Base-by-base conservation (phyloP, 768 basidiomycete species). In the Lactarius sp. region DNA sequence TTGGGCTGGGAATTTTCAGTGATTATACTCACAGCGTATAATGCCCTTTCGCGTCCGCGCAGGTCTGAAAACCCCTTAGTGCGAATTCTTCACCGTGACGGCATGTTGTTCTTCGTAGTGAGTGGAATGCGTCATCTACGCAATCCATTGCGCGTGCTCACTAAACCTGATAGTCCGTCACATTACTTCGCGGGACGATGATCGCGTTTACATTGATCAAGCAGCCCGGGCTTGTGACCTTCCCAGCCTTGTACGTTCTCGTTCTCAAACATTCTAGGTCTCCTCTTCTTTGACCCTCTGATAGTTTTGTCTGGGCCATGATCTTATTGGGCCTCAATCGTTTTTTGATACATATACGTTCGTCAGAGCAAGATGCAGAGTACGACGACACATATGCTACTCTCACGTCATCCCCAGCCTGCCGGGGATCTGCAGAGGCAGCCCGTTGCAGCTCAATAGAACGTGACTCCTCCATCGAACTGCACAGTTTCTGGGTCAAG, bases 41-140 rank as follows among this genome's bases (percentile, higher is more conserved):
- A 77, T 62, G 76, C 76, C 1, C 61, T 77, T 20, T 74, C 74
- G 41, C 68, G 72, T 1, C 77, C 78, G 6, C 73, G 73, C 6
- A 57, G 66, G 5, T 65, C 69, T 18, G 56, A 71, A 31, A 62
- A 69, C 27, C 71, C 70, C 1, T 64, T 79, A 18, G 64, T 67
- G 39, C 65, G 68, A 34, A 69, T 73, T 4, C 73, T 79, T 3
- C 69, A 74, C 53, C 65, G 72, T 6, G 76, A 77, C 65, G 76
- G 77, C 16, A 68, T 77, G 14, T 41, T 68, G 1, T 77, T 72
- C 64, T 79, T 77, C 62, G 27, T 75, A 41, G 77, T 77, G 61
- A 51, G 71, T 68, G 20, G 31, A 42, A 51, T n/a, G 12, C 46
- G 22, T 33, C 33, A 33, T 27, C 10, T 9, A n/a, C n/a, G 13